Evolutionary conservation across 495 filamentous ascomycete species (phyloP).

Genomic region (Geoglossum glabrum): DNA sequence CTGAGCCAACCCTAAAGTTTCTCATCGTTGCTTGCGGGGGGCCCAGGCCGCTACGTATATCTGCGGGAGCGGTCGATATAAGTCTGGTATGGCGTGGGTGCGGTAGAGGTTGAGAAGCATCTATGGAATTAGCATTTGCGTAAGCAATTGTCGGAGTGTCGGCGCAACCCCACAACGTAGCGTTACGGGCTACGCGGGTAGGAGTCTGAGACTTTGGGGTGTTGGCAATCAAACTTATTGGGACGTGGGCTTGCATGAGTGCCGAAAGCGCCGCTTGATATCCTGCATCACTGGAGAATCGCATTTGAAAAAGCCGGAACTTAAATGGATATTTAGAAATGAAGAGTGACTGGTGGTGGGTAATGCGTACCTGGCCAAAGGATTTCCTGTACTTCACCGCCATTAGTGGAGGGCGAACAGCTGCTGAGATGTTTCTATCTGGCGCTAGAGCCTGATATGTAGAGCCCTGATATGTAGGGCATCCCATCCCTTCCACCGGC

Average conservation of each 20-base stretch:
- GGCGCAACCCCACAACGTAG: not conserved
- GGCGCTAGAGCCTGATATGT: not conserved
- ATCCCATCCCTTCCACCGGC: not conserved
- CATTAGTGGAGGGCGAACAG: slow-evolving; percentile 14
- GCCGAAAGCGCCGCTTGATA: not conserved
- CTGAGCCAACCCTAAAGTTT: not conserved
- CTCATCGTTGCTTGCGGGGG: not conserved
- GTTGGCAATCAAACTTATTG: not conserved
- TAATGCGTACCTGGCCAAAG: slow-evolving; percentile 1
- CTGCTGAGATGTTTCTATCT: not conserved
- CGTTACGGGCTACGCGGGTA: not conserved
- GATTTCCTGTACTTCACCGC: slow-evolving; percentile 17
- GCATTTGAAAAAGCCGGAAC: slow-evolving; percentile 2
- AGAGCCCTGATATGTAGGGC: not conserved
- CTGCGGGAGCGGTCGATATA: not conserved
- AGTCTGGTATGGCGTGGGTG: not conserved
- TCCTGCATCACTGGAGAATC: not conserved
- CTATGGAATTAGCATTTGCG: not conserved
- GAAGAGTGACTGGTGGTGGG: not conserved
- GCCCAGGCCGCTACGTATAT: not conserved
- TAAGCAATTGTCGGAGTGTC: not conserved
- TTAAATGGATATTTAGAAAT: not conserved
- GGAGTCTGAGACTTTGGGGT: not conserved
- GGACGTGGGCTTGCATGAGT: not conserved
- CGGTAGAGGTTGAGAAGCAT: not conserved